Base-by-base conservation (phyloP, 768 basidiomycete species). In the Kondoa subrosea region DNA sequence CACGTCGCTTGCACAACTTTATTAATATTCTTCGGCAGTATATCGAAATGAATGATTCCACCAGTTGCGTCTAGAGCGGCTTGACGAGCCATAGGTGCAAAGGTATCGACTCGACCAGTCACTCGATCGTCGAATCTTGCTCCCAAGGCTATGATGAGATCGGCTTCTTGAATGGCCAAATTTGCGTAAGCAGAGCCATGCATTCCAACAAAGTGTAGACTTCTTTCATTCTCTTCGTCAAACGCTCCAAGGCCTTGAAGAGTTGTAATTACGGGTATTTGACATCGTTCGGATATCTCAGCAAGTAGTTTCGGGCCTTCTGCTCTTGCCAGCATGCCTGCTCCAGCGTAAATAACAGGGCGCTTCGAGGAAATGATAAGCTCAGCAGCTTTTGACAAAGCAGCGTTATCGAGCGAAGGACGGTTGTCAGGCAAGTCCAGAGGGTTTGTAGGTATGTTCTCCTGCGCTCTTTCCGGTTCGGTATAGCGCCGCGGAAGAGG, bases 11-110 rank as follows among this genome's bases (percentile, higher is more conserved):
- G 85, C 65, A 97, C 84, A 69, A 99, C 91, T 79, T 99, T 99
- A 83, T 99, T 99, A 78, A 99, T 83, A 78, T 99, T 99, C 82
- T 99, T 97, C 58, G 95, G 90, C 80, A 85, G 85, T 72, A 97
- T 92, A 80, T 99, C 95, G 75, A 99, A 97, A 80, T 99, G 95
- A 75, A 99, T 95, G 80, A 99, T 92, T 33, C 95, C 95, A 15
- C 95, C 95, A 0, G 85, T 83, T 58, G 91, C 89, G 72, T 85
- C 82, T 0, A 82, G 79, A 1, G 92, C 91, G 4, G 95, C 95
- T 3, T 86, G 86, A 60, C 82, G 81, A 0, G 95, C 93, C 15
- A 85, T 88, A 31, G 95, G 95, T 0, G 92, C 95, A 73, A 97
- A 99, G 78, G 78, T 80, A 73, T 85, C 84, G 68, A 97, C 76